These are phyloP conservation scores for Magnaporthales sp. DNA, from an alignment of 2,329 filamentous ascomycete species.

Conservation along the genomic window DNA sequence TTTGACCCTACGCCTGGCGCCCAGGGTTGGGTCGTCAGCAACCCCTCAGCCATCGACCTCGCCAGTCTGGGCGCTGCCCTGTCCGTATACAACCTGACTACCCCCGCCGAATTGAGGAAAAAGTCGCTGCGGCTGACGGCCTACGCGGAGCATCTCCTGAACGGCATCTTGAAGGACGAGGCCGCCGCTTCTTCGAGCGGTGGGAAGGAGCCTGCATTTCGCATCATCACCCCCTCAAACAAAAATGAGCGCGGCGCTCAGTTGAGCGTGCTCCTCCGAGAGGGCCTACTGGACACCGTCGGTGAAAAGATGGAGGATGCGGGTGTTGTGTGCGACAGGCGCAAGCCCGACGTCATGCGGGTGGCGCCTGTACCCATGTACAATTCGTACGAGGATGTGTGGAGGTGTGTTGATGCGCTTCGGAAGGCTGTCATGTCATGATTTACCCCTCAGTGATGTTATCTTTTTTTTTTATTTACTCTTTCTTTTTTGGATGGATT, in stretches of 20 bases:
- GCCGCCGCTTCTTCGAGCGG: constrained; percentile 16
- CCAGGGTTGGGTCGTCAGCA: constrained; percentile 75
- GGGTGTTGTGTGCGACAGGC: constrained; percentile 72
- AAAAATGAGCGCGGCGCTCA: constrained; percentile 67
- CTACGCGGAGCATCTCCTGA: constrained; percentile 64
- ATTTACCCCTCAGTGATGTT: neutral
- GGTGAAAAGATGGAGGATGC: constrained; percentile 53
- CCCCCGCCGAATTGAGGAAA: constrained; percentile 57
- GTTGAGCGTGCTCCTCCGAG: constrained; percentile 61
- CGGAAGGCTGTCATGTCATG: constrained; percentile 2
- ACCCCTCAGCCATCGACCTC: constrained; percentile 71
- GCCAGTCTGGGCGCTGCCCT: constrained; percentile 66
- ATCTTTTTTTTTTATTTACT: neutral
- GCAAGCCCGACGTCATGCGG: constrained; percentile 76
- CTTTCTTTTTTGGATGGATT: neutral
- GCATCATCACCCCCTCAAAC: constrained; percentile 61
- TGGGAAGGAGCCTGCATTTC: constrained; percentile 32
- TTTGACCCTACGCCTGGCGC: constrained; percentile 74
- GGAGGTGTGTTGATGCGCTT: constrained; percentile 17
- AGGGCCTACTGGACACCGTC: constrained; percentile 63
- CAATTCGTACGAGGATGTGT: constrained; percentile 67
- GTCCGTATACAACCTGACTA: constrained; percentile 63
- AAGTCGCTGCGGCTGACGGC: constrained; percentile 68
- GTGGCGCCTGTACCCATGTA: constrained; percentile 81
- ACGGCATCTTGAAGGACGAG: constrained; percentile 27